Evolutionary conservation across 23 red algal genomes (phyloP).

Genomic region (Gracilaria domingensis): DNA sequence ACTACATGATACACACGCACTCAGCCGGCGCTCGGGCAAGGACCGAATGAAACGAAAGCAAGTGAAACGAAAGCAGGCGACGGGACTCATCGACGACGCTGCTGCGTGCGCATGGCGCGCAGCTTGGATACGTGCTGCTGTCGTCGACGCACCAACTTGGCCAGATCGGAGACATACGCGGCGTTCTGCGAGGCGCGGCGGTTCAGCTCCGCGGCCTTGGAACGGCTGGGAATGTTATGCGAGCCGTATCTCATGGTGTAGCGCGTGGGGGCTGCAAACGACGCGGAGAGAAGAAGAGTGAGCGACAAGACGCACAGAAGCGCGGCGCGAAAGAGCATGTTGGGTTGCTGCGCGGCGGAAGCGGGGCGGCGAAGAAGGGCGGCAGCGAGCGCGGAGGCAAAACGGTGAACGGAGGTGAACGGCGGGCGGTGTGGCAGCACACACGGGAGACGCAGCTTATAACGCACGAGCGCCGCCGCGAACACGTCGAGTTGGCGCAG

Average conservation of each 20-base stretch:
- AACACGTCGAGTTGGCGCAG: too few species aligned
- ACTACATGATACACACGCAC: too few species aligned
- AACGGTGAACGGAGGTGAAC: too few species aligned
- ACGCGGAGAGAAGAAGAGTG: not conserved
- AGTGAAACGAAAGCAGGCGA: too few species aligned
- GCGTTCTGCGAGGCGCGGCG: not conserved
- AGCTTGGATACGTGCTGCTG: constrained; percentile 7
- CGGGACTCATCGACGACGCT: not conserved
- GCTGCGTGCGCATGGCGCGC: not conserved
- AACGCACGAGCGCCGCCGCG: too few species aligned
- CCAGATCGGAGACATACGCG: constrained; percentile 33
- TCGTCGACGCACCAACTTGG: constrained; percentile 21
- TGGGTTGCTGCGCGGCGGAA: not conserved
- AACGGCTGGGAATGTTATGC: constrained; percentile 4
- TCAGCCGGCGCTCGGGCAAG: too few species aligned
- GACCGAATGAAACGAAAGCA: too few species aligned
- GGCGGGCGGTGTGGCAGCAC: too few species aligned
- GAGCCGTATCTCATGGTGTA: constrained; percentile 48
- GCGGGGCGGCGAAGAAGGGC: not conserved
- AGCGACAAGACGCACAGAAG: not conserved
- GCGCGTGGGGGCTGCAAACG: constrained; percentile 26
- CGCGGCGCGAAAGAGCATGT: not conserved
- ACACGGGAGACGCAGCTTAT: too few species aligned
- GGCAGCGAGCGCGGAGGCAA: not conserved
- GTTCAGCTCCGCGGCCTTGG: not conserved